Percentiles rank a stretch among this genome's conserved stretches.
These are phyloP conservation scores for Ensete ventricosum DNA, from an alignment of 176 grass and related monocot species.

Conservation along the genomic window DNA sequence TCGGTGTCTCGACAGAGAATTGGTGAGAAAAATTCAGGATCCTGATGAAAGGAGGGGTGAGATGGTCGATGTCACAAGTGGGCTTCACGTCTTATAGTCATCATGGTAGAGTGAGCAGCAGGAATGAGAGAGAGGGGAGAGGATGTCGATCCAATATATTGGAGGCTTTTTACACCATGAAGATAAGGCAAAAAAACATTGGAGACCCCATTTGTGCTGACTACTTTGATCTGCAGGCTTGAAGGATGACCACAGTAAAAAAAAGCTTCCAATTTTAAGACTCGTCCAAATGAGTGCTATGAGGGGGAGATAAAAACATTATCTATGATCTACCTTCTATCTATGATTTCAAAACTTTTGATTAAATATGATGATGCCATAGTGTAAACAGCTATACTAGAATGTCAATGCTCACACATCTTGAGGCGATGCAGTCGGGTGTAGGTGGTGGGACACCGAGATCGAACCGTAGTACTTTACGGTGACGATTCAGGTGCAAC, in stretches of 20 bases:
- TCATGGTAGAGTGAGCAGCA: not conserved
- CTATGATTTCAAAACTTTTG: too few species aligned
- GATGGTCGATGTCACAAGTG: constrained; percentile 21
- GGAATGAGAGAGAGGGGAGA: not conserved
- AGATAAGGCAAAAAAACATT: constrained; percentile 25
- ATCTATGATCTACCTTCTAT: too few species aligned
- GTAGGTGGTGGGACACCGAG: not conserved
- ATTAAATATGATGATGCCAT: not conserved
- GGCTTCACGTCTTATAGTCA: constrained; percentile 9
- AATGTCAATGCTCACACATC: constrained; percentile 10
- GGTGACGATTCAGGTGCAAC: not conserved
- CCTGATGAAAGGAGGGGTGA: constrained; percentile 23
- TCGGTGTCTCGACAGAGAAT: constrained; percentile 23
- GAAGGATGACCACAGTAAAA: constrained; percentile 32
- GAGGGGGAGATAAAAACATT: too few species aligned
- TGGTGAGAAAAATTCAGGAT: constrained; percentile 23
- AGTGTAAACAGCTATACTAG: not conserved
- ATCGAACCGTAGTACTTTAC: not conserved
- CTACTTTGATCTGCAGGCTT: not conserved
- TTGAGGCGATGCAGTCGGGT: not conserved
- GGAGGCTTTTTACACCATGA: constrained; percentile 26
- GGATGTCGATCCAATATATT: not conserved
- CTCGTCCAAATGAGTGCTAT: not conserved
- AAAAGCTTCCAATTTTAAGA: constrained; percentile 7
- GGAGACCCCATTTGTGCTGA: constrained; percentile 14